Evolutionary conservation across 345 rosid genomes (phyloP).

Genomic region (Eucalyptus cloeziana): DNA sequence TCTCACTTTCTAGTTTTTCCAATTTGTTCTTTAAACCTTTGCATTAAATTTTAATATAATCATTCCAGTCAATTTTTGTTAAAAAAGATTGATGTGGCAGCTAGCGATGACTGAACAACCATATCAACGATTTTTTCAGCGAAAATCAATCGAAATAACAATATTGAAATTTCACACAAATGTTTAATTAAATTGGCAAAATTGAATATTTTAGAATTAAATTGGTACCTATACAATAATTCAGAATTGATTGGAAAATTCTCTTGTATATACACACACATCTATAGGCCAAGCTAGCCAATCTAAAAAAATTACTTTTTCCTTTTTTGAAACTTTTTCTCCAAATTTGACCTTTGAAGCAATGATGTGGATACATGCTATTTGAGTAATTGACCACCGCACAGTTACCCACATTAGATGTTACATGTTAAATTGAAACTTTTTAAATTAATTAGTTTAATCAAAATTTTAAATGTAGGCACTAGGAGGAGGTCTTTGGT

Average conservation of each 20-base stretch:
- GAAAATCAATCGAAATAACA: rapidly evolving
- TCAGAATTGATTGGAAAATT: neutral
- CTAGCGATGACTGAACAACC: neutral
- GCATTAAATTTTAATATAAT: neutral
- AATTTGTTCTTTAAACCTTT: neutral
- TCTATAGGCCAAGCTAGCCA: neutral
- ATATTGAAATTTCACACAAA: neutral
- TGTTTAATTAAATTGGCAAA: neutral
- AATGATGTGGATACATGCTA: neutral
- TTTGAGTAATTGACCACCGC: neutral
- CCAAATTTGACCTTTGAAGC: neutral
- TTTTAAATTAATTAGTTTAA: neutral
- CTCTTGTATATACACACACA: neutral
- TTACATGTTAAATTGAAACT: neutral
- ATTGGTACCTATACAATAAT: neutral
- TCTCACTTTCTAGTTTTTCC: neutral
- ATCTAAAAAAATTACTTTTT: neutral
- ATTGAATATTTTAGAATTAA: neutral
- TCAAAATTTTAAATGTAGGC: neutral
- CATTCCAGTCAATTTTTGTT: neutral
- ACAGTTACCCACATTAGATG: neutral
- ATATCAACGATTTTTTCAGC: rapidly evolving
- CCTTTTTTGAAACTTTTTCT: neutral
- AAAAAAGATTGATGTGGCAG: neutral
- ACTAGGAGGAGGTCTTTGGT: neutral